Evolutionary conservation across 129 eudicot species (phyloP).

Genomic region (Chrysanthemum makinoi): DNA sequence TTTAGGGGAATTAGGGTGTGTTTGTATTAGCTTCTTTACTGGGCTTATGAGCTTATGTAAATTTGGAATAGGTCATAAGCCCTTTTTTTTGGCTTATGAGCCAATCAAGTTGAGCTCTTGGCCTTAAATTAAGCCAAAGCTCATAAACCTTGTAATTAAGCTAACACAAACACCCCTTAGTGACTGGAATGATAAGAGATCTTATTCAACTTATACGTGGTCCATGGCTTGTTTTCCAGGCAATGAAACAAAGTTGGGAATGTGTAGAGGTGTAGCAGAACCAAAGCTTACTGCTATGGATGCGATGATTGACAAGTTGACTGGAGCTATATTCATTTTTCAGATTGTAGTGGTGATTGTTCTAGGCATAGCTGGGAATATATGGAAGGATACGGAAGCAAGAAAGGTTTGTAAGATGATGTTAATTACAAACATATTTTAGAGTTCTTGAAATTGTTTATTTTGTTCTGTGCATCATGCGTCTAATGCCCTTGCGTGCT

Average conservation of each 20-base stretch:
- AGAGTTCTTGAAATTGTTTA: conserved; percentile 1
- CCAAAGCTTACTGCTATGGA: conserved; percentile 99
- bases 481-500: conserved; percentile 1
- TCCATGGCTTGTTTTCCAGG: conserved; percentile 43
- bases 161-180: too few species aligned
- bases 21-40: too few species aligned
- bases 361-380: conserved; percentile 92
- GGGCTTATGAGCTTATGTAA: too few species aligned
- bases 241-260: conserved; percentile 94
- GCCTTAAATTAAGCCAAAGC: too few species aligned
- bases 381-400: conserved; percentile 98
- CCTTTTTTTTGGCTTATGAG: too few species aligned
- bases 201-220: neutral
- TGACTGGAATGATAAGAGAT: neutral
- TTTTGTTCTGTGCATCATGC: conserved; percentile 11
- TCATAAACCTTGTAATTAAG: too few species aligned
- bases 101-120: too few species aligned
- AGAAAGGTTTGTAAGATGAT: conserved; percentile 61
- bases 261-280: conserved; percentile 97
- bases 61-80: too few species aligned
- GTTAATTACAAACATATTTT: neutral
- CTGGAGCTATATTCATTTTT: conserved; percentile 93
- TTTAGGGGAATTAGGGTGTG: neutral
- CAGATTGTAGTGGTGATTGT: conserved; percentile 95
- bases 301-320: conserved; percentile 99